Evolutionary conservation across 2,329 filamentous ascomycete species (phyloP).

Genomic region (Fusarium concolor): DNA sequence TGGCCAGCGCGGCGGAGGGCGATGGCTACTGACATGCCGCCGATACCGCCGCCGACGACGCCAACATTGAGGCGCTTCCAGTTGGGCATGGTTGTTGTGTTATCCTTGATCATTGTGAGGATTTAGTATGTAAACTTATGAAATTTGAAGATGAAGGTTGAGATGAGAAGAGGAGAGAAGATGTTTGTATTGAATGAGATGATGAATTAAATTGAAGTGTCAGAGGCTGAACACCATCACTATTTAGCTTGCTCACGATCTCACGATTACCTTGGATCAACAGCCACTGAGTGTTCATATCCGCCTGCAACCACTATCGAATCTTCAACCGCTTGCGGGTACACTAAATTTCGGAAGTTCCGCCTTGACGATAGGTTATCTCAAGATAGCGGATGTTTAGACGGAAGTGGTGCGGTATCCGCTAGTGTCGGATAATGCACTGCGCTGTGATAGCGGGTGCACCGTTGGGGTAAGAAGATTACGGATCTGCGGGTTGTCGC

Average conservation of each 20-base stretch:
- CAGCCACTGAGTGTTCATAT: constrained; percentile 11
- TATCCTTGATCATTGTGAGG: constrained; percentile 31
- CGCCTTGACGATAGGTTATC: constrained; percentile 13
- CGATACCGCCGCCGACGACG: constrained; percentile 61
- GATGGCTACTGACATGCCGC: constrained; percentile 60
- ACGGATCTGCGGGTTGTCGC: not conserved
- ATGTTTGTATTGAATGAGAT: not conserved
- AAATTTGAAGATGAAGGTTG: too few relatives aligned
- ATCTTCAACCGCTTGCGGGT: constrained; percentile 19
- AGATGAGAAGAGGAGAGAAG: too few relatives aligned
- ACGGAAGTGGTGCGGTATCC: constrained; percentile 21
- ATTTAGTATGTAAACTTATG: too few relatives aligned
- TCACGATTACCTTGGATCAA: not conserved
- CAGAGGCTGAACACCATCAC: constrained; percentile 13
- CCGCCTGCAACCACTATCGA: constrained; percentile 10
- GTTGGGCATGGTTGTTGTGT: constrained; percentile 35
- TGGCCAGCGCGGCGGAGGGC: constrained; percentile 61
- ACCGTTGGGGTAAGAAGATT: not conserved
- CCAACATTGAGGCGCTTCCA: constrained; percentile 61
- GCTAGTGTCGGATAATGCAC: constrained; percentile 40
- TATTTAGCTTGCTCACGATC: constrained; percentile 35
- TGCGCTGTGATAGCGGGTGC: not conserved
- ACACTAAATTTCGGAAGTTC: constrained; percentile 18
- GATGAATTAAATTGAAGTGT: not conserved
- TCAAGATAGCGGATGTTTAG: constrained; percentile 13